Percentiles rank a stretch among this genome's conserved stretches.
Conservation (phyloP, 2,329 filamentous ascomycete genomes). For the Daldinia sp. region DNA sequence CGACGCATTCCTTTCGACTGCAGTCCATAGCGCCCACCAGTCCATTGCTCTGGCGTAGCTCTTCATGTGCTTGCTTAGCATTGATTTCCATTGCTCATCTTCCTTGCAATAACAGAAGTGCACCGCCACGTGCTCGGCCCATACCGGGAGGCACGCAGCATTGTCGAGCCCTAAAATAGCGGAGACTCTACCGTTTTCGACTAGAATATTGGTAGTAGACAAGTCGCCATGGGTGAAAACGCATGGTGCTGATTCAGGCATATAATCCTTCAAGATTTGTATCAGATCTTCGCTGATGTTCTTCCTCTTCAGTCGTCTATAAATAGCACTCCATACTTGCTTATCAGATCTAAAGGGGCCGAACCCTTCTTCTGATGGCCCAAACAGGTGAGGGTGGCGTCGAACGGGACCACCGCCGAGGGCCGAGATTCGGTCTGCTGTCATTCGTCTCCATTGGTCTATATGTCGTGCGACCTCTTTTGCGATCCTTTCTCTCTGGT, state of each 20-base stretch:
- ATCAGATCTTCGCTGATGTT: constrained; percentile 32
- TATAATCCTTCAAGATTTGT: constrained; percentile 36
- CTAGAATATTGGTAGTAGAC: constrained; percentile 44
- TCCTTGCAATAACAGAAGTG: constrained; percentile 47
- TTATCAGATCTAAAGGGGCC: constrained; percentile 44
- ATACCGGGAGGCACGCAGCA: constrained; percentile 45
- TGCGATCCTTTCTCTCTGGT: constrained; percentile 40
- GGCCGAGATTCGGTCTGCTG: constrained; percentile 36
- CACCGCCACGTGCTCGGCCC: constrained; percentile 46
- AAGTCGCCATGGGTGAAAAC: constrained; percentile 50
- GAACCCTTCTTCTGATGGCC: constrained; percentile 29
- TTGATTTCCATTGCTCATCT: constrained; percentile 48
- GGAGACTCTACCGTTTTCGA: constrained; percentile 36
- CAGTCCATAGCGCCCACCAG: constrained; percentile 48
- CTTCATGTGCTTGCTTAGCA: constrained; percentile 42
- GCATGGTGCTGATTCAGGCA: constrained; percentile 45
- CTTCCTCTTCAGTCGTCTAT: constrained; percentile 20
- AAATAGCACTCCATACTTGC: constrained; percentile 42
- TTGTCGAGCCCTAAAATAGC: constrained; percentile 45
- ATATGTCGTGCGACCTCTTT: constrained; percentile 42
- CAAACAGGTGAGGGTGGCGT: constrained; percentile 43
- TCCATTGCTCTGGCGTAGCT: constrained; percentile 41
- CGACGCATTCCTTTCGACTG: constrained; percentile 27
- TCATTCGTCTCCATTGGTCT: constrained; percentile 43
- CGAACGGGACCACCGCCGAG: constrained; percentile 40